Evolutionary conservation across 805 yeast species (phyloP), one percentile per base, ranked within the genome.

Genomic region (Starmerella lactis-condensi): DNA sequence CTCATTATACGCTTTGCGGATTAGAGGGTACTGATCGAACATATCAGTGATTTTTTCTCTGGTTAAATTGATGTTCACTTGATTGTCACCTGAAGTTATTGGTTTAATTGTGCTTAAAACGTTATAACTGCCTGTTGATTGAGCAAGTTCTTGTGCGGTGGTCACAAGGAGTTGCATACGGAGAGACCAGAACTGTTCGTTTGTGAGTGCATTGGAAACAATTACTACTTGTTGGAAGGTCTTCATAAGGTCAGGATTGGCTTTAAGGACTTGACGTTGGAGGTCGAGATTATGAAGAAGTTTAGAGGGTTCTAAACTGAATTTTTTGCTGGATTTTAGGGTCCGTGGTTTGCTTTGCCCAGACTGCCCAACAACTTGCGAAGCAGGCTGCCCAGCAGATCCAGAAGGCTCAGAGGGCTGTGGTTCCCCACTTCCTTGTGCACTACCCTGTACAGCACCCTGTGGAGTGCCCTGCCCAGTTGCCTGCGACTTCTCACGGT

Each of bases 61-160:
- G 0, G 98, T 78, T 21, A 89, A 76, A 33, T 82, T 75, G 29
- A 89, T 93, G 52, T 82, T 83, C 35, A 85, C 93, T 50, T 81
- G 79, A 53, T 85, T 85, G 47, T 85, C 96, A 33, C 79, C 68
- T 0, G 91, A 72, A 1, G 94, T 93, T 6, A 81, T 85, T 0
- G 96, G 94, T 47, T 77, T 79, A 40, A 89, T 85, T 0, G 96
- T 81, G 26, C 93, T 75, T 32, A 89, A 57, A 0, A 89, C 96
- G 48, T 89, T 89, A 51, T 83, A 89, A 0, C 93, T 89, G 0
- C 98, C 98, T 30, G 75, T 62, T 41, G 77, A 76, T 48, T 89
- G 98, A 14, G 81, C 67, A 12, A 69, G 66, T 6, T 85, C 68
- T 40, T 89, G 64, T 1, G 95, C 94, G 56, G 68, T 79, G 0